These are phyloP conservation scores for Triticum timopheevii DNA, from an alignment of 176 grass and related monocot genomes.

Conservation along the genomic window DNA sequence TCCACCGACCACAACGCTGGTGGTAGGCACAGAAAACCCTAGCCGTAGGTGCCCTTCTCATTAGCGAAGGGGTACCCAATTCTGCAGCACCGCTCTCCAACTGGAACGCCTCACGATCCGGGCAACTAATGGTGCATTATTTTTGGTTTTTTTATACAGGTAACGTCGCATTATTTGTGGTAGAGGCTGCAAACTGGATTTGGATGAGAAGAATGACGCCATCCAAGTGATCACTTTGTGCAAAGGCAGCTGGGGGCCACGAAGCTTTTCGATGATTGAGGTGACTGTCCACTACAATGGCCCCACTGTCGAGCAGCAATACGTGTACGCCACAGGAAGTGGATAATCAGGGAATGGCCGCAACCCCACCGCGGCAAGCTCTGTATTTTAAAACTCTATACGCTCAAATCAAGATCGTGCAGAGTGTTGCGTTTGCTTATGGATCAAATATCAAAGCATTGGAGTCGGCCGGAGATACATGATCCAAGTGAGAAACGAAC, in stretches of 20 bases:
- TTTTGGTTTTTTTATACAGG: too few species aligned
- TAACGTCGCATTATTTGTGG: constrained; percentile 37
- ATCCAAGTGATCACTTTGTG: constrained; percentile 39
- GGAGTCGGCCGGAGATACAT: background rate
- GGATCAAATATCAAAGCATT: background rate
- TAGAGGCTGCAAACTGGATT: constrained; percentile 35
- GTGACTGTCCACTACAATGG: constrained; percentile 32
- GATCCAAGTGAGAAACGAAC: background rate
- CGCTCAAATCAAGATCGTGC: background rate
- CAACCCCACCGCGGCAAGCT: too few species aligned
- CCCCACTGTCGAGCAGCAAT: constrained; percentile 15
- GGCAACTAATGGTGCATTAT: too few species aligned
- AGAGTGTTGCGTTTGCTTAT: background rate
- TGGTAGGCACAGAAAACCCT: too few species aligned
- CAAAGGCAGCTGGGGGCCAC: constrained; percentile 6
- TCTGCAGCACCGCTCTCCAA: too few species aligned
- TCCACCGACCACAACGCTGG: too few species aligned
- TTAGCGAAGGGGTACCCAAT: too few species aligned
- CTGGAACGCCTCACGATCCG: too few species aligned
- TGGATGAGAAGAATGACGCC: constrained; percentile 41
- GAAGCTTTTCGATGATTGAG: constrained; percentile 50
- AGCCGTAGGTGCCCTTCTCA: too few species aligned
- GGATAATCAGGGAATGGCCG: constrained; percentile 22
- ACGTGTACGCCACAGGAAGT: background rate
- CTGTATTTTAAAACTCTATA: background rate